Evolutionary conservation across 257 asterid species (phyloP).

Genomic region (Plantago ovata): DNA sequence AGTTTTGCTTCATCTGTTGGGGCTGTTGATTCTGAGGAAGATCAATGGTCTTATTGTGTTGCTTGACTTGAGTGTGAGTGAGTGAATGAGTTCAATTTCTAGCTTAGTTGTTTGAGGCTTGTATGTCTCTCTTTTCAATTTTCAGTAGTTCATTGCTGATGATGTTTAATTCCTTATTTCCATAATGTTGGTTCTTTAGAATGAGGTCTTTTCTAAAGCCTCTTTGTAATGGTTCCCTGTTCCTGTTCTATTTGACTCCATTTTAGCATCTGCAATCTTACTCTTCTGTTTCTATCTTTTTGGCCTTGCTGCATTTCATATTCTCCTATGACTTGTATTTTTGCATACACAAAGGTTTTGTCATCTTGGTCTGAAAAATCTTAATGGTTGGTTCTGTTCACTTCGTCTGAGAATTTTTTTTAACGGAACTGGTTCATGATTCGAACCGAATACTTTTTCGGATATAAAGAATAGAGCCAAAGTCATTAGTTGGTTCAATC

Average conservation of each 20-base stretch:
- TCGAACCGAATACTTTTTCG: no score
- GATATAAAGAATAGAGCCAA: no score
- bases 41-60: constrained; percentile 78
- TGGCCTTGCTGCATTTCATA: no score
- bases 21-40: constrained; percentile 63
- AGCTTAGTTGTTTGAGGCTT: background rate
- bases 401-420: no score
- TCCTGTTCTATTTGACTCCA: background rate
- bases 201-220: background rate
- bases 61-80: constrained; percentile 41
- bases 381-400: no score
- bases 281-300: no score
- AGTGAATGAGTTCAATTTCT: background rate
- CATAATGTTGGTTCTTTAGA: background rate
- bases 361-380: no score
- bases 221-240: background rate
- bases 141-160: background rate
- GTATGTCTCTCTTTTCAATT: background rate
- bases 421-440: no score
- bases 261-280: no score
- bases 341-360: no score
- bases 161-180: background rate
- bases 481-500: no score
- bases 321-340: no score
- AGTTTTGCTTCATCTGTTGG: constrained; percentile 24